Evolutionary conservation across 441 rosid genomes (phyloP).

Genomic region (Erysimum pusillum): DNA sequence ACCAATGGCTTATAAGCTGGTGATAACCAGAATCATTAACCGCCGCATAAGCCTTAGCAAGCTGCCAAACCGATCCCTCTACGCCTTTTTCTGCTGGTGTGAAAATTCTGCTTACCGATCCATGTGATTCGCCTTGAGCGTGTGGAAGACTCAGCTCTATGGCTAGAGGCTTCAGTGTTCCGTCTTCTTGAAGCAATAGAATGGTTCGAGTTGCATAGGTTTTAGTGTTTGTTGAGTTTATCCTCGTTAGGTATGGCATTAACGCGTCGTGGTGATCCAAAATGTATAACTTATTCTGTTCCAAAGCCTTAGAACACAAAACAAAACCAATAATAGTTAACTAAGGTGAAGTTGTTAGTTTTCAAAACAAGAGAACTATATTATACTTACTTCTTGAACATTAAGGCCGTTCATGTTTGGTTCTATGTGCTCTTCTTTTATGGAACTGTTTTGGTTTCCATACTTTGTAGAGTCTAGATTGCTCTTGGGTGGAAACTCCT

Average conservation of each 20-base stretch:
- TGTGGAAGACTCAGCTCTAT: constrained; percentile 93
- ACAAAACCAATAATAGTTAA: constrained; percentile 13
- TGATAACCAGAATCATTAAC: constrained; percentile 92
- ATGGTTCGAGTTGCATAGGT: constrained; percentile 85
- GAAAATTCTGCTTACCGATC: constrained; percentile 74
- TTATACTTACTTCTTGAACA: constrained; percentile 57
- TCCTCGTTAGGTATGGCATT: constrained; percentile 71
- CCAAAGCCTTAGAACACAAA: constrained; percentile 61
- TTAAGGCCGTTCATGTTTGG: constrained; percentile 70
- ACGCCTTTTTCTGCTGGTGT: constrained; percentile 68
- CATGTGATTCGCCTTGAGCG: constrained; percentile 69
- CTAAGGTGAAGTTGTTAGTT: constrained; percentile 25
- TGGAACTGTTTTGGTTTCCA: constrained; percentile 75
- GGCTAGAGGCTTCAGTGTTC: constrained; percentile 79
- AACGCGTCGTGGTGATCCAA: constrained; percentile 85
- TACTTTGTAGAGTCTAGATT: constrained; percentile 58
- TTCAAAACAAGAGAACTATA: constrained; percentile 1
- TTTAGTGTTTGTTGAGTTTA: constrained; percentile 79
- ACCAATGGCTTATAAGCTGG: constrained; percentile 92
- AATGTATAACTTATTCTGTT: constrained; percentile 65
- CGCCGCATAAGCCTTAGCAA: constrained; percentile 90
- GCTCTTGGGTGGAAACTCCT: constrained; percentile 87
- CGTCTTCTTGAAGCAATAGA: constrained; percentile 71
- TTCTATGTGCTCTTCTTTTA: constrained; percentile 63
- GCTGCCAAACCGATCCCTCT: constrained; percentile 80